Base-by-base conservation (phyloP, 2,329 filamentous ascomycete genomes). In the Onygenales sp. region DNA sequence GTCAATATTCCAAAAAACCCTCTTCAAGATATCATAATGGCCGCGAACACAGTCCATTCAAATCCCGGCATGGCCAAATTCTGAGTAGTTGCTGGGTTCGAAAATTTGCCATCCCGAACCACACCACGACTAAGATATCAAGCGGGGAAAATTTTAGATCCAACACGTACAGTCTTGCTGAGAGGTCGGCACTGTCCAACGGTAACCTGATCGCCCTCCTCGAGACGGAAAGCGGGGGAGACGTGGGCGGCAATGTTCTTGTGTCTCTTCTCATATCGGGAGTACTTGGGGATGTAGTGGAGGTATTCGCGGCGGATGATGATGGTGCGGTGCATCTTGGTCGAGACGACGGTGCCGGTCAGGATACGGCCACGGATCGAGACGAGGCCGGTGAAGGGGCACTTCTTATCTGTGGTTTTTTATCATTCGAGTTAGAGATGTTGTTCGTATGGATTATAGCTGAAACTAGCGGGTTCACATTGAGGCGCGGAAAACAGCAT, bases 301-400 rank as follows among this genome's bases (percentile, higher is more conserved):
- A 98, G 89, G 84, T 98, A 98, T 84, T 98, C 93, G 79, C 93
- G 87, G 77, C 93, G 93, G 84, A 98, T 94, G 80, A 98, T 87
- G 75, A 97, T 81, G 71, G 93, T 98, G 80, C 93, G 89, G 88
- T 98, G 93, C 93, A 98, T 98, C 89, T 98, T 98, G 80, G 93
- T 98, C 70, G 92, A 97, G 73, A 97, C 87, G 73, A 98, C 93
- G 74, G 90, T 96, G 73, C 93, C 93, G 75, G 92, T 97, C 66
- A 98, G 83, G 84, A 98, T 98, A 92, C 93, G 92, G 78, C 93
- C 93, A 82, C 93, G 93, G 83, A 98, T 98, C 65, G 93, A 97
- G 76, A 98, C 91, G 76, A 92, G 83, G 76, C 94, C 94, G 69
- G 90, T 95, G 87, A 98, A 98, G 67, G 93, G 93, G 87, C 93